Evolutionary conservation across 352 stramenopile species (phyloP), one percentile per base, ranked within the genome.

Genomic region (Elongisporangium anandrum): DNA sequence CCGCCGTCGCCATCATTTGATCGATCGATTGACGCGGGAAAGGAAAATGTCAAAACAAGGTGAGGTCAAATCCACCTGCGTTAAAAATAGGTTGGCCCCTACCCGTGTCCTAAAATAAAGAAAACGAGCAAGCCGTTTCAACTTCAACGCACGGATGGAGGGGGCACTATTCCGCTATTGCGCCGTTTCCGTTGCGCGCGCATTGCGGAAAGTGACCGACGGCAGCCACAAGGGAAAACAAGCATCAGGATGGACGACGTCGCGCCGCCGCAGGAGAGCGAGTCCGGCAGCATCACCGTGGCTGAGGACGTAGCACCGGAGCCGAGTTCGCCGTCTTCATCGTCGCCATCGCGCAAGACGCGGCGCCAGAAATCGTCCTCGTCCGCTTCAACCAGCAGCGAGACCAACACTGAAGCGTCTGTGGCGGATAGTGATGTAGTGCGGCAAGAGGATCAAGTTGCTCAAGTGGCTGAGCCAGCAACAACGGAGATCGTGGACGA

Each of bases 231-330:
- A 41, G 29, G 29, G 29, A 41, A 41, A 13, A 8, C 29, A 41
- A 41, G 29, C 5, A 41, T 2, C 29, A 41, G 9, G 29, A 41
- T 41, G 62, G 56, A 70, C 51, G 34, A 59, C 12, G 53, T 62
- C 20, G 66, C 62, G 21, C 56, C 62, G 39, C 55, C 50, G 23
- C n/a, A 56, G 51, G 10, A 17, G 21, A 29, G 53, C 58, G n/a
- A 55, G 54, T 7, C 48, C 57, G 2, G 51, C 61, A 5, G 62
- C 48, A 41, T 41, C 9, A 13, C 29, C 9, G 29, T 41, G 29
- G 9, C 29, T 21, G 38, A 61, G 10, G 54, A 66, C 15, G n/a
- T 51, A 52, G 47, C 41, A 34, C 20, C 39, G 23, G 58, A 34
- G 21, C 41, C 20, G 21, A 50, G 50, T 26, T 63, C 50, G 39